Base-by-base conservation (phyloP, 2,329 filamentous ascomycete species). In the Rhynchosporium graminicola region DNA sequence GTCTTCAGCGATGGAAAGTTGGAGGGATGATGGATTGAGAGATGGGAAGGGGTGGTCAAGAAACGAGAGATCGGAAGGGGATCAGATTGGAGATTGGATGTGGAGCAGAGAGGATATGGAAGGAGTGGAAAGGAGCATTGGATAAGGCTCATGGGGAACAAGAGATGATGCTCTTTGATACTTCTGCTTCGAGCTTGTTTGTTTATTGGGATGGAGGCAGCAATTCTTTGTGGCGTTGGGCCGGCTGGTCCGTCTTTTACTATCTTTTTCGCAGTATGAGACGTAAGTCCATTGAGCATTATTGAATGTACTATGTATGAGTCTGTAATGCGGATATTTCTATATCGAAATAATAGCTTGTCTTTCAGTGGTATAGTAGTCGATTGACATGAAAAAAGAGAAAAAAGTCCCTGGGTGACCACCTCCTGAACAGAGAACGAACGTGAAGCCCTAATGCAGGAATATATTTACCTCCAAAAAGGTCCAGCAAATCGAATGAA, bases 231-330 rank as follows among this genome's bases (percentile, higher is more conserved):
- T 7, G 60, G 46, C 51, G 29, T 60, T 60, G 31, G 31, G 61
- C 52, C 43, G 62, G 62, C 62, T 52, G 62, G 58, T 58, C 58
- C 62, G 57, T 59, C 58, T 20, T 58, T 52, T 54, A 31, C 20
- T 38, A 29, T n/a, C 31, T 6, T 20, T n/a, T 38, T n/a, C 48
- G 5, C n/a, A 51, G 20, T 20, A 20, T 20, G 40, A 43, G n/a
- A 43, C 40, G 4, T 43, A 10, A 10, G 40, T 43, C 6, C n/a
- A 13, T 26, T 36, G 42, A 28, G 50, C 42, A 50, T 45, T 40
- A 5, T 48, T 33, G 20, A 20, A 20, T 20, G 20, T 20, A 20
- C 20, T 40, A 50, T 28, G 57, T 48, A 60, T 43, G 4, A 52
- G 40, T 36, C 47, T 60, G 57, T 63, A 63, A 59, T 59, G 42